Evolutionary conservation across 2,329 filamentous ascomycete genomes (phyloP).

Genomic region (Cladosporium sp.): DNA sequence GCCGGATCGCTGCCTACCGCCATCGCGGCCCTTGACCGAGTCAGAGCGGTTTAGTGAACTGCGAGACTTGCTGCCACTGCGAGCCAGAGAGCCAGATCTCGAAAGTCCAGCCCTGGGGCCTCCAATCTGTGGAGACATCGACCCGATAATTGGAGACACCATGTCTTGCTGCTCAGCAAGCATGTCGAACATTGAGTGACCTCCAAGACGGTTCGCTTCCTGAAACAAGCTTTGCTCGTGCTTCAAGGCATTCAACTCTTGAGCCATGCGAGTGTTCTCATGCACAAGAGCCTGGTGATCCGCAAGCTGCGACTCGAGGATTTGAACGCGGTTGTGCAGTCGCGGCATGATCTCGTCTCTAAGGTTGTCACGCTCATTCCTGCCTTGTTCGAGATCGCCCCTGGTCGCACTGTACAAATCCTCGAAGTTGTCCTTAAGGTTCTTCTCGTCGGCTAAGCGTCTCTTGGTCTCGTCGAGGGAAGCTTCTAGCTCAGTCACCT

Average conservation of each 20-base stretch:
- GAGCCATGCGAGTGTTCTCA: slow-evolving; percentile 81
- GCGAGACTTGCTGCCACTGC: slow-evolving; percentile 45
- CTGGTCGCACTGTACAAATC: slow-evolving; percentile 84
- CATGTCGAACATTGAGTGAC: slow-evolving; percentile 51
- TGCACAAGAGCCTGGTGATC: slow-evolving; percentile 74
- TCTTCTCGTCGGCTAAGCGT: slow-evolving; percentile 79
- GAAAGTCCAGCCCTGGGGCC: slow-evolving; percentile 39
- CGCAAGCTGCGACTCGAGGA: slow-evolving; percentile 72
- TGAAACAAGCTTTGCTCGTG: slow-evolving; percentile 43
- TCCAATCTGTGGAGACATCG: slow-evolving; percentile 12
- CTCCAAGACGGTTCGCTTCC: slow-evolving; percentile 16
- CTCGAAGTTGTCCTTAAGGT: slow-evolving; percentile 90
- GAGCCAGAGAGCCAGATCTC: slow-evolving; percentile 61
- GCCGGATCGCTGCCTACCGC: slow-evolving; percentile 46
- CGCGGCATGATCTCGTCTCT: slow-evolving; percentile 85
- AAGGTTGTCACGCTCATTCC: slow-evolving; percentile 88
- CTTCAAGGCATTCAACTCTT: slow-evolving; percentile 74
- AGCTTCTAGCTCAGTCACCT: slow-evolving; percentile 75
- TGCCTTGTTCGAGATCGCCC: slow-evolving; percentile 76
- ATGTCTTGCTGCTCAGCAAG: slow-evolving; percentile 61
- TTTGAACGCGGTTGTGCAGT: slow-evolving; percentile 73
- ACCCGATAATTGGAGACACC: slow-evolving; percentile 28
- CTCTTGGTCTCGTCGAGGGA: slow-evolving; percentile 81
- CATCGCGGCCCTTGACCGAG: slow-evolving; percentile 43
- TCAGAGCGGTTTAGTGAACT: slow-evolving; percentile 35